Percentiles rank a stretch among this genome's conserved stretches.
These are phyloP conservation scores for Ophiocordyceps camponoti-rufipedis DNA, from an alignment of 2,329 filamentous ascomycete species.

Conservation along the genomic window DNA sequence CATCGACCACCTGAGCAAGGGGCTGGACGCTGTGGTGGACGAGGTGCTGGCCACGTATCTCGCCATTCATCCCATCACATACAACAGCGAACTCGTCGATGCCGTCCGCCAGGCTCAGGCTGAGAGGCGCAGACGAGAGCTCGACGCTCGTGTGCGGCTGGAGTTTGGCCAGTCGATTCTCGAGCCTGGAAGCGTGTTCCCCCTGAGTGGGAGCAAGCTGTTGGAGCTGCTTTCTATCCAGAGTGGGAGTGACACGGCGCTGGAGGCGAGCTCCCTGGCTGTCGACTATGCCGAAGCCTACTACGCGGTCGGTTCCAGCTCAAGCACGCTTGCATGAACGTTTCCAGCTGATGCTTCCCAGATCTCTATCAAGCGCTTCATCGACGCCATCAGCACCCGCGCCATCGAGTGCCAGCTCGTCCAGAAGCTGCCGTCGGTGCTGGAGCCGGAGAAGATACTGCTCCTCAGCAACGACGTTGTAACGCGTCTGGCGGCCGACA, in stretches of 20 bases:
- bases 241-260: neutral
- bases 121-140: conserved; percentile 1
- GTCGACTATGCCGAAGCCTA: conserved; percentile 21
- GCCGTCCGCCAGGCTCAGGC: conserved; percentile 13
- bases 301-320: conserved; percentile 15
- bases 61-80: conserved; percentile 30
- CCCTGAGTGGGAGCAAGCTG: neutral
- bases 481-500: conserved; percentile 7
- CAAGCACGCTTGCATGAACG: neutral
- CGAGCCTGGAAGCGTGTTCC: neutral
- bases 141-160: conserved; percentile 1
- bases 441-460: conserved; percentile 5
- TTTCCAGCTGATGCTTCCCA: neutral
- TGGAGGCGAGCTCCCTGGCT: conserved; percentile 1
- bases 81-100: conserved; percentile 28
- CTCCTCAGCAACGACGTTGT: conserved; percentile 6
- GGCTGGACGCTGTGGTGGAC: conserved; percentile 19
- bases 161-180: conserved; percentile 1
- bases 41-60: conserved; percentile 26
- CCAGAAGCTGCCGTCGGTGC: conserved; percentile 4
- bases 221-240: conserved; percentile 1
- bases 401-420: conserved; percentile 8
- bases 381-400: conserved; percentile 8
- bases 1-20: conserved; percentile 5
- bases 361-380: conserved; percentile 7